Percentiles rank a stretch among this genome's conserved stretches.
These are phyloP conservation scores for Manihot esculenta DNA, from an alignment of 441 rosid genomes.

Conservation along the genomic window DNA sequence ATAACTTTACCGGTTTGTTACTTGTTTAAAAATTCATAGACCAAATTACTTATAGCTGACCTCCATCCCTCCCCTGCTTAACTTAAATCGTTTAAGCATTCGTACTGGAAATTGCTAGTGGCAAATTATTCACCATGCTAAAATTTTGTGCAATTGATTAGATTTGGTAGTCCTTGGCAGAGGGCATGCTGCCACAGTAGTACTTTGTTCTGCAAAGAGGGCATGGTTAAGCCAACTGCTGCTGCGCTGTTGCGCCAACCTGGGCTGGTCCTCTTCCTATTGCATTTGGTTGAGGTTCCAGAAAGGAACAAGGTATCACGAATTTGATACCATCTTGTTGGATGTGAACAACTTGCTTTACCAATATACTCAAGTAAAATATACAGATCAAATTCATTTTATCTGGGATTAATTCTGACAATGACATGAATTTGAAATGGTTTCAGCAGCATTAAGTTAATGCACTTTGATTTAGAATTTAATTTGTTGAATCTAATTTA, in stretches of 20 bases:
- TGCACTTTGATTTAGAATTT: no score
- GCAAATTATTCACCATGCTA: no score
- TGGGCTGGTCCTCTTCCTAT: conserved; percentile 94
- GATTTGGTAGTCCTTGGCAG: conserved; percentile 73
- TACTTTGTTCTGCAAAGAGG: conserved; percentile 66
- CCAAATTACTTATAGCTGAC: background rate
- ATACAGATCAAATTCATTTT: background rate
- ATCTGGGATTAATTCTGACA: background rate
- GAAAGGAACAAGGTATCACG: conserved; percentile 72
- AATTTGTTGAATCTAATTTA: no score
- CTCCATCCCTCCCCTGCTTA: background rate
- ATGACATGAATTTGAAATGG: no score
- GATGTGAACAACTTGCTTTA: background rate
- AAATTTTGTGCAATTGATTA: no score
- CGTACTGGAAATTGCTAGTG: no score
- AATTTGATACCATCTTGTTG: background rate
- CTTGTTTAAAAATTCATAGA: background rate
- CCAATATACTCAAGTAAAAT: background rate
- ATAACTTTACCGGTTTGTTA: background rate
- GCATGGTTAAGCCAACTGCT: conserved; percentile 72
- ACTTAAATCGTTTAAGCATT: no score
- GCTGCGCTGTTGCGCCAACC: conserved; percentile 92
- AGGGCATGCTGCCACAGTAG: conserved; percentile 81
- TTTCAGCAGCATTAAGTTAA: no score
- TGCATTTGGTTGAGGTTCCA: conserved; percentile 83